Conservation (phyloP, 202 grass and related monocot species). For the Alloteropsis angusta region DNA sequence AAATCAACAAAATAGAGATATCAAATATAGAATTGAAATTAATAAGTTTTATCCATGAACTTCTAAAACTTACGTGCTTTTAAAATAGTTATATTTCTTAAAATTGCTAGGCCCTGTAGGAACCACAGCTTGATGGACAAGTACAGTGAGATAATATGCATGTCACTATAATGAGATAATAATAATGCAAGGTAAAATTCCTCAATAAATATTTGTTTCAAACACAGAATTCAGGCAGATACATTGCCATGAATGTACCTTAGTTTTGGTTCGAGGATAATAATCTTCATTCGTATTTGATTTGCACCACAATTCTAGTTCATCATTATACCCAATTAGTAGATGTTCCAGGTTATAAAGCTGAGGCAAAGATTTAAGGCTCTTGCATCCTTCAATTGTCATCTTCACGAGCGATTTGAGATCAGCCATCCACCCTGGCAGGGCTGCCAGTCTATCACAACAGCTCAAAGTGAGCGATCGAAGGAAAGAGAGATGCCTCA, state of each 20-base stretch:
- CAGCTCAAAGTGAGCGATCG: not conserved
- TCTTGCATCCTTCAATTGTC: not conserved
- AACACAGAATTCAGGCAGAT: not conserved
- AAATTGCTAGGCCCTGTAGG: too few species aligned
- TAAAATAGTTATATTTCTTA: too few species aligned
- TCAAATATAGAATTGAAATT: too few species aligned
- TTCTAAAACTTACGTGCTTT: too few species aligned
- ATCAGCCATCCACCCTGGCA: not conserved
- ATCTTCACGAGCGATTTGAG: not conserved
- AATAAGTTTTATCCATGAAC: too few species aligned
- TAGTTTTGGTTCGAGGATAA: not conserved
- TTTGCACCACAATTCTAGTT: not conserved
- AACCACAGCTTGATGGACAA: too few species aligned
- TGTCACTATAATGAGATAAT: not conserved
- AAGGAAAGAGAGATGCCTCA: not conserved
- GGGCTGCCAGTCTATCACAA: not conserved
- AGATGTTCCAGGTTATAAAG: not conserved
- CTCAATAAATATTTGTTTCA: too few species aligned
- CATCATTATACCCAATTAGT: not conserved
- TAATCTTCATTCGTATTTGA: not conserved
- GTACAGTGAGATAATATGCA: not conserved
- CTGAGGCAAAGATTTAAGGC: constrained; percentile 3
- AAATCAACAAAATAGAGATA: too few species aligned
- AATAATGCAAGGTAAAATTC: not conserved
- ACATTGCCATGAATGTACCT: not conserved